phyloP scores from a whole-genome alignment of 495 filamentous ascomycete genomes.

The Thermochaetoides thermophila region DNA sequence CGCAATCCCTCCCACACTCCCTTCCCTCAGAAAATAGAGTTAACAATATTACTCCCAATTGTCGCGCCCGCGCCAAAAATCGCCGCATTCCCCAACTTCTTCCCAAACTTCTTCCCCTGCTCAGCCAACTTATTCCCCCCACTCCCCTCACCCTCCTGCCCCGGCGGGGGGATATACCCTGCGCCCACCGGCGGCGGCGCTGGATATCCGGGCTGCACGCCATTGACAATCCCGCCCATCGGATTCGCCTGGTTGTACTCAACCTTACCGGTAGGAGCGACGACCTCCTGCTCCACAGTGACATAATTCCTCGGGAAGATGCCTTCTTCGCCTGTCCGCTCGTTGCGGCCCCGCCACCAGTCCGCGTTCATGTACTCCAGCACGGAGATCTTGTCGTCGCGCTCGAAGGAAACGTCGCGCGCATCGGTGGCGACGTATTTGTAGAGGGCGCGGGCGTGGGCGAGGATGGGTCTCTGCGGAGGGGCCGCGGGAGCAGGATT shows the following conservation, averaged over 20 bases:
- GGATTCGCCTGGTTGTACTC: constrained; percentile 1
- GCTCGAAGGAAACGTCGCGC: constrained; percentile 62
- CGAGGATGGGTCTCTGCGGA: constrained; percentile 42
- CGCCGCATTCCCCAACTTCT: constrained; percentile 61
- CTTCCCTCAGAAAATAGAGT: constrained; percentile 61
- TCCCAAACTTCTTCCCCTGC: constrained; percentile 58
- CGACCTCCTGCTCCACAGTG: constrained; percentile 31
- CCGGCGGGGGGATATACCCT: constrained; percentile 21
- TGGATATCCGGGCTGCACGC: background rate
- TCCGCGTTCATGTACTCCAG: constrained; percentile 87
- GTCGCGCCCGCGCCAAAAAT: constrained; percentile 82
- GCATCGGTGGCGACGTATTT: constrained; percentile 62
- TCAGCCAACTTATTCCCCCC: constrained; percentile 32
- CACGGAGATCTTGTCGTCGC: constrained; percentile 63
- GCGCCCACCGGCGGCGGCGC: constrained; percentile 10
- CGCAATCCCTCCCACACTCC: background rate
- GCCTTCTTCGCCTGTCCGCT: constrained; percentile 65
- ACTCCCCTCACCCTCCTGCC: constrained; percentile 11
- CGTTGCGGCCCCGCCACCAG: constrained; percentile 86
- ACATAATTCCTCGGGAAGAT: constrained; percentile 89
- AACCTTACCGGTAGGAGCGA: no score
- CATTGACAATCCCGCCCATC: background rate
- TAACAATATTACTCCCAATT: constrained; percentile 81
- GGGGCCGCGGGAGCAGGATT: constrained; percentile 29
- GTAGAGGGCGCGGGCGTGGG: constrained; percentile 68